These are phyloP conservation scores for Hymenotorrendiella dingleyae DNA, from an alignment of 2,329 filamentous ascomycete genomes.

Conservation along the genomic window DNA sequence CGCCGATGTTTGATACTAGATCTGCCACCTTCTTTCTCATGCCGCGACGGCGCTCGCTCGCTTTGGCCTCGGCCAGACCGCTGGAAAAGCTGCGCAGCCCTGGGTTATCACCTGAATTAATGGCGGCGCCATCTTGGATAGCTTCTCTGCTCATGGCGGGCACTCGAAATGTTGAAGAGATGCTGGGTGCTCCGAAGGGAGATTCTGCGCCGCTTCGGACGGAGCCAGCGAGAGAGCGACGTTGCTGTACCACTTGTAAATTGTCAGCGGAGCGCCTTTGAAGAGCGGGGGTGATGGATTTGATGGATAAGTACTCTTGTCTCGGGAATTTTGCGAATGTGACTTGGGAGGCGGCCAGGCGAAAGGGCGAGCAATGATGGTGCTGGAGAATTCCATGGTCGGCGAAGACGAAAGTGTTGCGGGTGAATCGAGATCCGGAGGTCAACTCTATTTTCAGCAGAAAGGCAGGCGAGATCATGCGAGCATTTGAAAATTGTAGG, in stretches of 20 bases:
- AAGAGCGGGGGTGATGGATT: neutral
- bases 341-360: too few species aligned
- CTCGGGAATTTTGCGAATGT: too few species aligned
- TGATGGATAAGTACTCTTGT: neutral
- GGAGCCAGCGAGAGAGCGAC: neutral
- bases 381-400: too few species aligned
- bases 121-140: neutral
- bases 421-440: too few species aligned
- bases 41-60: neutral
- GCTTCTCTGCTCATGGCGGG: neutral
- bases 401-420: too few species aligned
- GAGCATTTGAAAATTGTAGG: too few species aligned
- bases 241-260: neutral
- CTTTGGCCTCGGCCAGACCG: neutral
- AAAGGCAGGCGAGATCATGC: too few species aligned
- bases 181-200: neutral
- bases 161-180: conserved; percentile 3
- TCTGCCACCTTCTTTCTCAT: neutral
- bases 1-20: too few species aligned
- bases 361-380: too few species aligned
- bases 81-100: neutral
- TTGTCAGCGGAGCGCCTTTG: neutral
- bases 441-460: too few species aligned
- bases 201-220: conserved; percentile 1
- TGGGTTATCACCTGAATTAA: neutral